A percentile compares a stretch with the other conserved stretches of the same genome.
These are phyloP conservation scores for Oryza meyeriana DNA, from an alignment of 176 grass and related monocot species.

Conservation along the genomic window DNA sequence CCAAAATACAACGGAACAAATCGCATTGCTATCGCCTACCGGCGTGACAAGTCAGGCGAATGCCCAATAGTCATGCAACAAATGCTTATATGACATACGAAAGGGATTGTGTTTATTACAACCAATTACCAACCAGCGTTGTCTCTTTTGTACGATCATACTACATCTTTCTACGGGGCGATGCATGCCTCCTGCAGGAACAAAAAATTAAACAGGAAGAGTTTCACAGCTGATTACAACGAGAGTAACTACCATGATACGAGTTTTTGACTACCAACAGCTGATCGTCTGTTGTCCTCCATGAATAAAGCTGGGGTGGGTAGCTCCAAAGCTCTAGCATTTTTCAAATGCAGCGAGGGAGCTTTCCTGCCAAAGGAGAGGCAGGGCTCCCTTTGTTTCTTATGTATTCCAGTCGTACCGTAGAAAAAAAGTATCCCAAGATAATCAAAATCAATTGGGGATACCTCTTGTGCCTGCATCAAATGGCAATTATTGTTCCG, in stretches of 20 bases:
- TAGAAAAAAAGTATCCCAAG: slow-evolving; percentile 82
- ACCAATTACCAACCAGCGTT: not conserved
- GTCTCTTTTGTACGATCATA: not conserved
- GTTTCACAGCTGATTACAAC: slow-evolving; percentile 19
- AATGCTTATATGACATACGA: not conserved
- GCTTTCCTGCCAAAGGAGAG: slow-evolving; percentile 44
- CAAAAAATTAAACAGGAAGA: not conserved
- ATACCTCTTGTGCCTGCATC: slow-evolving; percentile 79
- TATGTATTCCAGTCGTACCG: slow-evolving; percentile 88
- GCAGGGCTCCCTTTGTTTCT: slow-evolving; percentile 70
- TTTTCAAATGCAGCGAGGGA: slow-evolving; percentile 28
- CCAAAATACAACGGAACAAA: not conserved
- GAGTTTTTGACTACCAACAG: not conserved
- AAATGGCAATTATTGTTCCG: not conserved
- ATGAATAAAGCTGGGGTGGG: not conserved
- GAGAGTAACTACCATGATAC: not conserved
- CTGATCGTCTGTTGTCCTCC: not conserved
- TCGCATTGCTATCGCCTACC: not conserved
- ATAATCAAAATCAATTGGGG: slow-evolving; percentile 92
- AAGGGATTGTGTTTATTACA: not conserved
- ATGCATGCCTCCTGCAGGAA: slow-evolving; percentile 8
- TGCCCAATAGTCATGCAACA: not conserved
- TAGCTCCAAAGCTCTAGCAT: not conserved
- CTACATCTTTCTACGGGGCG: not conserved
- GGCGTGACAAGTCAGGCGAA: not conserved